phyloP scores from a whole-genome alignment of 2,329 filamentous ascomycete species.

The Aspergillus proliferans region DNA sequence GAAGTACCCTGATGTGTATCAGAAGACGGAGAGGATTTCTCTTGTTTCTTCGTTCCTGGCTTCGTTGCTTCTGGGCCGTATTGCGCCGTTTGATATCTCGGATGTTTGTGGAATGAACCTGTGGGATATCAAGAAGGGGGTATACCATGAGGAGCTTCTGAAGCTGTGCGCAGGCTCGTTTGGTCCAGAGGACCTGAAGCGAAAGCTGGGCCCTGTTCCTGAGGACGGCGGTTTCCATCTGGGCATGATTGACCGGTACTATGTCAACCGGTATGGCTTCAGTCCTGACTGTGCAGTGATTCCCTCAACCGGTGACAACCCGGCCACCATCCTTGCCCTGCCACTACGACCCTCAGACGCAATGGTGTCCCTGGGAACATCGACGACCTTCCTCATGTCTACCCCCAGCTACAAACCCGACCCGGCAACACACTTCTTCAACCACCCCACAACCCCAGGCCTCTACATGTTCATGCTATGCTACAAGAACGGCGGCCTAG shows the following conservation, averaged over 20 bases:
- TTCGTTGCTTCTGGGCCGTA: conserved; percentile 74
- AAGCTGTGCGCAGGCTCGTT: conserved; percentile 64
- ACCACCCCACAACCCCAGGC: conserved; percentile 82
- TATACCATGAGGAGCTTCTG: conserved; percentile 70
- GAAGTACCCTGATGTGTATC: conserved; percentile 75
- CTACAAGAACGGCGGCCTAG: conserved; percentile 96
- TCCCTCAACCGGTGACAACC: conserved; percentile 93
- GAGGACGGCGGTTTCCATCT: conserved; percentile 74
- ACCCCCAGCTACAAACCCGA: conserved; percentile 87
- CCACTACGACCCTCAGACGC: conserved; percentile 83
- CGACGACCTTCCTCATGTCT: conserved; percentile 95
- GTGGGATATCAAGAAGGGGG: conserved; percentile 74
- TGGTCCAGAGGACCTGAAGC: conserved; percentile 59
- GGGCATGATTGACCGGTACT: conserved; percentile 72
- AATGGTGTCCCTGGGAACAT: conserved; percentile 90
- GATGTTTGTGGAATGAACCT: conserved; percentile 97
- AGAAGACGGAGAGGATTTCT: conserved; percentile 74
- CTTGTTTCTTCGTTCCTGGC: conserved; percentile 94
- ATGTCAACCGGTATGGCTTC: conserved; percentile 72
- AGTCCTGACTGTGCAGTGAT: conserved; percentile 65
- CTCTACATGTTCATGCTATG: conserved; percentile 99
- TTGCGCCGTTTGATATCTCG: conserved; percentile 87
- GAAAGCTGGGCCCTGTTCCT: conserved; percentile 73
- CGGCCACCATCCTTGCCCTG: conserved; percentile 84
- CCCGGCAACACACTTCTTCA: conserved; percentile 93